Base-by-base conservation (phyloP, 805 yeast genomes). In the Tanozyma kutaoensis region DNA sequence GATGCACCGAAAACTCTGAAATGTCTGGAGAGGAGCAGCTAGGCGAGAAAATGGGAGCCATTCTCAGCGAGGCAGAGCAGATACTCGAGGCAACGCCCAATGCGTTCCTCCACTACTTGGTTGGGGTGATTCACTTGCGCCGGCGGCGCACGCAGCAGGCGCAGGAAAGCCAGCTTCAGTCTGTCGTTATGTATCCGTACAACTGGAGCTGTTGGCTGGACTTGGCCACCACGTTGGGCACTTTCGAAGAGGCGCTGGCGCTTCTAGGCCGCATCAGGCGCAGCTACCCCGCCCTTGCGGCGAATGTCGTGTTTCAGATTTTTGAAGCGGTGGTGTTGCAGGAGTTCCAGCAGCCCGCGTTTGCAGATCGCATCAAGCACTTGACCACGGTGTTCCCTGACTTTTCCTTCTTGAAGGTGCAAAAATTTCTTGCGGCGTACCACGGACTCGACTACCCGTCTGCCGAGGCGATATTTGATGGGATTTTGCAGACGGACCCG, bases 161-260 rank as follows among this genome's bases (percentile, higher is more conserved):
- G 0, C 72, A 76, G 31, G 58, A 65, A 14, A 56, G 58, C 24
- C 62, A 86, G 18, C 57, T 72, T 17, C 62, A 61, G 25, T 76
- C 95, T 1, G 44, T 88, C 10, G 55, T 64, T 14, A 27, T 63
- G 16, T 84, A 76, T 39, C 94, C 96, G 0, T 79, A 65, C 48
- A 88, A 88, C 48, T 91, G 98, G 98, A 69, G 86, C 29, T 78
- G 91, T 32, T 91, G 96, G 96, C 62, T 66, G 31, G 96, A 88
- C 44, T 57, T 91, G 22, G 55, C 72, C 9, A 56, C 70, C 4
- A 71, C 81, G 28, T 52, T 82, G 16, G 50, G 68, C 6, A 64
- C 71, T 17, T 62, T 72, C 29, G 78, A 76, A 33, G 80, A 78
- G 29, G 76, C 82, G 0, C 31, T 55, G 25, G 38, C 41, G 28